Base-by-base conservation (phyloP, 2,329 filamentous ascomycete genomes). In the Trichophyton simii region DNA sequence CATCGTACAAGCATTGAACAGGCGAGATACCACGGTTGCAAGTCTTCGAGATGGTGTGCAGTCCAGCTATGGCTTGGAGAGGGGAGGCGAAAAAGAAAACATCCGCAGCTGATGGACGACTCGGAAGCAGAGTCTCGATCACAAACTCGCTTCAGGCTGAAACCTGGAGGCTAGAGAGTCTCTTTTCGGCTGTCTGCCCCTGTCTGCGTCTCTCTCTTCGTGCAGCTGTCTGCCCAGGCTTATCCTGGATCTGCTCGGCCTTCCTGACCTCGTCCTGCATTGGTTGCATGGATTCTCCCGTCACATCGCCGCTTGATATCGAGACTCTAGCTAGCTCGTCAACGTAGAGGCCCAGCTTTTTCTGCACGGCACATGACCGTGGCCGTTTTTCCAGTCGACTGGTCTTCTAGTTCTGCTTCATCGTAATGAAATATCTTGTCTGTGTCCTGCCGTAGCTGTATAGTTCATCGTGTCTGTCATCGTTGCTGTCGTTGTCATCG, bases 251-350 rank as follows among this genome's bases (percentile, higher is more conserved):
- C 52, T 28, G 25, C 48, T 34, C 22, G 18, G 34, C 11, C 52
- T 20, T 55, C 52, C 34, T 55, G n/a, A 36, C 52, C 52, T 55
- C 52, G 52, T 55, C 52, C 15, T 55, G 52, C 46, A 25, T 52
- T 31, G 28, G 6, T 6, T 44, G 41, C 46, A 52, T 28, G 46
- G 46, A 52, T 52, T 22, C 46, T 28, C 11, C 34, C 34, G 9
- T 38, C 34, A 38, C 34, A 13, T 22, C 46, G 2, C 11, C 46
- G 46, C 11, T 52, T 6, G 13, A 54, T 54, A 34, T 34, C 50
- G 18, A 54, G 50, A 22, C 50, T 31, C 13, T 2, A 22, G 46
- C 46, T 22, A 20, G 18, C 18, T 46, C 2, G n/a, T 46, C 15
- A 46, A 20, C 9, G 15, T 46, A 46, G 15, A 46, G 42, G 44